Evolutionary conservation across 768 basidiomycete species (phyloP).

Genomic region (Megacollybia marginata): DNA sequence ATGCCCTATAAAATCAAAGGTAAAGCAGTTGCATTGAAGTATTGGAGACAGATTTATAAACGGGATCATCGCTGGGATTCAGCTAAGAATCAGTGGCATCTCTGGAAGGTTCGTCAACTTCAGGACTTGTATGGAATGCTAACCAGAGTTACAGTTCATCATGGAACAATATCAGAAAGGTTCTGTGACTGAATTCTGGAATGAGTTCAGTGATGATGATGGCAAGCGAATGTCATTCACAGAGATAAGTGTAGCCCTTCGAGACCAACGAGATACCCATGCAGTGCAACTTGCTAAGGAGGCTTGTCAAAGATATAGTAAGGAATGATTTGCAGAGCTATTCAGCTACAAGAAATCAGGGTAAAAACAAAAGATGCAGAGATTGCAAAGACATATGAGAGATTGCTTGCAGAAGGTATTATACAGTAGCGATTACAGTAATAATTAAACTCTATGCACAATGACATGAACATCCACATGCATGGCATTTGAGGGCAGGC

Average conservation of each 20-base stretch:
- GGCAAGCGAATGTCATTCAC: neutral
- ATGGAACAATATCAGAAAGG: neutral
- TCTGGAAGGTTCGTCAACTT: neutral
- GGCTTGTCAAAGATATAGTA: neutral
- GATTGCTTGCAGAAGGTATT: neutral
- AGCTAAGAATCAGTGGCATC: neutral
- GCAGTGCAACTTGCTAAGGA: neutral
- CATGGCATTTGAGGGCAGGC: slow-evolving; percentile 7
- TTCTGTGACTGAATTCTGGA: neutral
- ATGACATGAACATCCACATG: slow-evolving; percentile 14
- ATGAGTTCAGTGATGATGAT: neutral
- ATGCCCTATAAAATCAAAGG: neutral
- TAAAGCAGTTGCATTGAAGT: neutral
- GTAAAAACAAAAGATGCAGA: neutral
- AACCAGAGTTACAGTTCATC: neutral
- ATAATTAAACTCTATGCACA: slow-evolving; percentile 3
- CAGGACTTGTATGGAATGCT: too few relatives aligned
- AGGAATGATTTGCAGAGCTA: neutral
- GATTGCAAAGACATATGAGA: neutral
- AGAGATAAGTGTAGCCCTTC: neutral
- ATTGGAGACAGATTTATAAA: neutral
- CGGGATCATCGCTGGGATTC: neutral
- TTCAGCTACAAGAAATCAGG: neutral
- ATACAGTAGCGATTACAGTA: too few relatives aligned
- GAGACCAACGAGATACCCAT: neutral